Percentiles rank a stretch among this genome's conserved stretches.
These are phyloP conservation scores for Neopestalotiopsis sp. DNA, from an alignment of 2,329 filamentous ascomycete species.

Conservation along the genomic window DNA sequence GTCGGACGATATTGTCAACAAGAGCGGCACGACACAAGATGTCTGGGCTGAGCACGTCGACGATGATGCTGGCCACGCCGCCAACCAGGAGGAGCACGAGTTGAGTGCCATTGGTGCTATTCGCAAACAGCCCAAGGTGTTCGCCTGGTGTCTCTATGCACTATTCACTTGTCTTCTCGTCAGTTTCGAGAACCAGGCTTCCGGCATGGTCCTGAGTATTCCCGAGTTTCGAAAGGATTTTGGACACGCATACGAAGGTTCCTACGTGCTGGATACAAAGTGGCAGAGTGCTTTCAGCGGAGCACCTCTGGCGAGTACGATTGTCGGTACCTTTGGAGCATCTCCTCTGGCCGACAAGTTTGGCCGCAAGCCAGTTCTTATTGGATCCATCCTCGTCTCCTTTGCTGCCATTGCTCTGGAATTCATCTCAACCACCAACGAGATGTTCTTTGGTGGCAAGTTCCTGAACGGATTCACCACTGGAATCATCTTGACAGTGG, in stretches of 20 bases:
- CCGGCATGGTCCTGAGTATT: slow-evolving; percentile 10
- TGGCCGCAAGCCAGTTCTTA: slow-evolving; percentile 37
- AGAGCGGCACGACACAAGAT: neutral
- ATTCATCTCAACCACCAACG: slow-evolving; percentile 41
- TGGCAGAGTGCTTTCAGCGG: slow-evolving; percentile 14
- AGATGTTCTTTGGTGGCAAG: slow-evolving; percentile 44
- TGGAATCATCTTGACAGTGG: slow-evolving; percentile 23
- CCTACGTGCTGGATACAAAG: slow-evolving; percentile 6
- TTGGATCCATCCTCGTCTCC: slow-evolving; percentile 36
- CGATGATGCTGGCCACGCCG: slow-evolving; percentile 6
- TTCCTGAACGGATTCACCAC: slow-evolving; percentile 42
- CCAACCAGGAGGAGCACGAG: slow-evolving; percentile 16
- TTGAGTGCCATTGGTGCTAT: neutral
- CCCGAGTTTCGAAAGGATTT: slow-evolving; percentile 18
- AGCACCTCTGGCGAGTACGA: slow-evolving; percentile 6
- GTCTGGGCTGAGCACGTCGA: slow-evolving; percentile 13
- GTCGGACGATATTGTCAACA: neutral
- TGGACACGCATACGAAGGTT: slow-evolving; percentile 10
- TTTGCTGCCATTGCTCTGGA: slow-evolving; percentile 41
- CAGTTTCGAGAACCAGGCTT: slow-evolving; percentile 18
- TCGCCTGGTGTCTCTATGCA: slow-evolving; percentile 12
- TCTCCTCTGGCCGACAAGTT: slow-evolving; percentile 40
- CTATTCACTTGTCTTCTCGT: slow-evolving; percentile 1
- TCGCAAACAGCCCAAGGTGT: slow-evolving; percentile 2
- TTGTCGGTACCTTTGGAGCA: slow-evolving; percentile 21